phyloP scores from a whole-genome alignment of 208 protist species.

The Leishmania tropica region DNA sequence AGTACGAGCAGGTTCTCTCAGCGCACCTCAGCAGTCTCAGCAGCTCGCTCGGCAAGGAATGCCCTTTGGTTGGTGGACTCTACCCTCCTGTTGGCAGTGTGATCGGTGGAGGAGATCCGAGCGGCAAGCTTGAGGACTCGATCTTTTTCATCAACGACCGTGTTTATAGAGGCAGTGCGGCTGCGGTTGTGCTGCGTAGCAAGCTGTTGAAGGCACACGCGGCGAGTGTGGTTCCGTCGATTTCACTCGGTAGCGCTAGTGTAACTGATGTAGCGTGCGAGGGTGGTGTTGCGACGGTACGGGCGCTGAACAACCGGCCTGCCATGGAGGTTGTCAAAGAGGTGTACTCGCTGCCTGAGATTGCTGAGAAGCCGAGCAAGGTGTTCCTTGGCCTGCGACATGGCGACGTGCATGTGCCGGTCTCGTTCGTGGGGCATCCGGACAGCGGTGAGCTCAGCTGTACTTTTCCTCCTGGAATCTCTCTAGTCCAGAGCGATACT shows the following conservation, averaged over 20 bases:
- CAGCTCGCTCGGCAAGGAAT: conserved; percentile 32
- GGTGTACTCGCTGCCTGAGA: conserved; percentile 57
- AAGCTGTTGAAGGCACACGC: conserved; percentile 57
- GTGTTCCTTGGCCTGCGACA: conserved; percentile 70
- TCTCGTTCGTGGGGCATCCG: conserved; percentile 74
- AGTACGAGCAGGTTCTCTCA: conserved; percentile 76
- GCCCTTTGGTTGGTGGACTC: conserved; percentile 73
- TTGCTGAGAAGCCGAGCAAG: conserved; percentile 62
- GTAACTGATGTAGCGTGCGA: conserved; percentile 41
- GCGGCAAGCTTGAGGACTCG: conserved; percentile 56
- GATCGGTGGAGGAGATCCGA: conserved; percentile 2
- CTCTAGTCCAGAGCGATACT: conserved; percentile 27
- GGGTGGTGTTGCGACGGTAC: conserved; percentile 53
- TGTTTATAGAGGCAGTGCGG: conserved; percentile 79
- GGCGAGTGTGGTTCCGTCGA: conserved; percentile 78
- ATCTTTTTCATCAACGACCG: conserved; percentile 86
- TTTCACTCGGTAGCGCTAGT: conserved; percentile 45
- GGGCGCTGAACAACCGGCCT: conserved; percentile 36
- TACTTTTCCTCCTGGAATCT: conserved; percentile 39
- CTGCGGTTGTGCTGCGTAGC: conserved; percentile 75
- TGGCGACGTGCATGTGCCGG: conserved; percentile 54
- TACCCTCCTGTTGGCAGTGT: conserved; percentile 59
- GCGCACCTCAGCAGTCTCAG: conserved; percentile 53
- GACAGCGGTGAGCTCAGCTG: conserved; percentile 50
- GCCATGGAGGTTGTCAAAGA: conserved; percentile 72